Conservation (phyloP, 2,329 filamentous ascomycete genomes). For the Phialophora expanda region DNA sequence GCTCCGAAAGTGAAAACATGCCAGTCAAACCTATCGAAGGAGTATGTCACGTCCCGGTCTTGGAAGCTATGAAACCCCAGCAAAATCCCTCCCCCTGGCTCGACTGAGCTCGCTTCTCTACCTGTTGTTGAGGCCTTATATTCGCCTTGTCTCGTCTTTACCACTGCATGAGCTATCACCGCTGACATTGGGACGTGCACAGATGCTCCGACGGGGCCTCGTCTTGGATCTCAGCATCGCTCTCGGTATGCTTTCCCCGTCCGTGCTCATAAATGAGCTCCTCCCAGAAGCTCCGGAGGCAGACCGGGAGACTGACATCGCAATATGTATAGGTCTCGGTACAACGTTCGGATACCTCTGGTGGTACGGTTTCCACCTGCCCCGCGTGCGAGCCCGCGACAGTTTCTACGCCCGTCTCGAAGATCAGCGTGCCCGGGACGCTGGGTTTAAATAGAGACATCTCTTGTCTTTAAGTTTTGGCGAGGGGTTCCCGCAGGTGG, state of each 20-base stretch:
- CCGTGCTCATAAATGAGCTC: not conserved
- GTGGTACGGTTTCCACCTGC: conserved; percentile 73
- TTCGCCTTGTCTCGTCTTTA: not conserved
- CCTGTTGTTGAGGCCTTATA: too few species aligned
- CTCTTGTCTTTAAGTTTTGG: not conserved
- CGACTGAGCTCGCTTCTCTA: not conserved
- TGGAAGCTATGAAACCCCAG: not conserved
- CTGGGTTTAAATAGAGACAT: conserved; percentile 37
- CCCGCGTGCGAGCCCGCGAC: conserved; percentile 67
- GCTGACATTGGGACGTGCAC: conserved; percentile 30
- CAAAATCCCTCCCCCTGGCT: not conserved
- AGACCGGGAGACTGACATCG: not conserved
- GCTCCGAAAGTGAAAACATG: conserved; percentile 44
- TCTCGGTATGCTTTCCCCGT: conserved; percentile 59
- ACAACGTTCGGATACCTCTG: conserved; percentile 67
- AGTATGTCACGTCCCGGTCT: conserved; percentile 45
- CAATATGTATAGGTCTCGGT: conserved; percentile 59
- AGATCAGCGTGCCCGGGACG: conserved; percentile 59
- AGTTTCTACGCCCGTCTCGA: conserved; percentile 68
- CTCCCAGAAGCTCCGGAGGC: conserved; percentile 1
- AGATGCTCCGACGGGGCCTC: conserved; percentile 70
- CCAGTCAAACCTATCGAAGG: conserved; percentile 55
- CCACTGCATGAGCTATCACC: conserved; percentile 23
- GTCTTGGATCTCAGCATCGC: conserved; percentile 71
- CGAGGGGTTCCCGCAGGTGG: not conserved